Conservation (phyloP, 352 stramenopile genomes). For the Phytophthora quininea region DNA sequence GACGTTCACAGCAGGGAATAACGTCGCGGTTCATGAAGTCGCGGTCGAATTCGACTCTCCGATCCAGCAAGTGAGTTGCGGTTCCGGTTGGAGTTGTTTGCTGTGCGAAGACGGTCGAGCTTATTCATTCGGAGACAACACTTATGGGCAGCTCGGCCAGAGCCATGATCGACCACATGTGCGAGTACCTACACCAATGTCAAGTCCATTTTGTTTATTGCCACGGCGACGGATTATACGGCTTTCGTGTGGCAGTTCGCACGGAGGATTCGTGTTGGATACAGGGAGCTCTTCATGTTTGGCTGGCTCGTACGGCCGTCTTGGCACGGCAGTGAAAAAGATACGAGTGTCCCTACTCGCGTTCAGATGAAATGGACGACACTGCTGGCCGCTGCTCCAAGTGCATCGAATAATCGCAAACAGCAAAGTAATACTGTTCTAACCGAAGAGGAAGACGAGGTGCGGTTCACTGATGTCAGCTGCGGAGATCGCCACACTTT, state of each 20-base stretch:
- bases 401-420: constrained; percentile 12
- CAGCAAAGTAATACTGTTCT: constrained; percentile 3
- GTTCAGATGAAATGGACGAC: constrained; percentile 50
- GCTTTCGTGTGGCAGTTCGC: constrained; percentile 56
- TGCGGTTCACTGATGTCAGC: constrained; percentile 68
- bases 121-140: constrained; percentile 63
- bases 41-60: constrained; percentile 45
- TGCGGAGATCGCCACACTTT: constrained; percentile 78
- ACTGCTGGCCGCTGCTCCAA: constrained; percentile 23
- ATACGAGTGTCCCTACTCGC: constrained; percentile 29
- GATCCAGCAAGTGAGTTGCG: constrained; percentile 53
- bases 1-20: constrained; percentile 5
- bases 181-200: constrained; percentile 12
- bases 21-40: constrained; percentile 42
- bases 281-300: constrained; percentile 72
- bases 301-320: constrained; percentile 65
- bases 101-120: constrained; percentile 51
- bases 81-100: constrained; percentile 56
- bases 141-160: constrained; percentile 68
- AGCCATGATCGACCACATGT: constrained; percentile 35
- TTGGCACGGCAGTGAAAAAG: constrained; percentile 44
- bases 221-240: constrained; percentile 38
- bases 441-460: constrained; percentile 33
- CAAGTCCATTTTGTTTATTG: constrained; percentile 31
- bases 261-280: constrained; percentile 72